Evolutionary conservation across 345 rosid species (phyloP).

Genomic region (Populus deltoides): DNA sequence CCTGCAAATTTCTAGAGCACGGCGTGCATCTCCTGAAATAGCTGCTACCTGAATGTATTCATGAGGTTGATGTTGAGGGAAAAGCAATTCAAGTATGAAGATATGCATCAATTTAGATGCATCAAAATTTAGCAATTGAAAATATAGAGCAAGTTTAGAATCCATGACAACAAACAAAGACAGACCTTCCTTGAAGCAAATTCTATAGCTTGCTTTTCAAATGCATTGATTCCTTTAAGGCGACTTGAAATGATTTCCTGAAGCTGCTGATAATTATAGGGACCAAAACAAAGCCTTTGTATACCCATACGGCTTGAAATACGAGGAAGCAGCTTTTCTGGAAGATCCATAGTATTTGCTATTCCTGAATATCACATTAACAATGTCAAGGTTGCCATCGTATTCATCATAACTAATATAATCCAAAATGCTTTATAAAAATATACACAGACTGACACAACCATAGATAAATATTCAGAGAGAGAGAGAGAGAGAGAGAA

Average conservation of each 20-base stretch:
- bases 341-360: constrained; percentile 99
- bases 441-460: neutral
- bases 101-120: neutral
- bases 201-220: constrained; percentile 90
- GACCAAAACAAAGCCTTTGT: constrained; percentile 94
- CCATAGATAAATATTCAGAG: neutral
- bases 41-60: constrained; percentile 68
- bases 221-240: constrained; percentile 70
- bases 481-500: neutral
- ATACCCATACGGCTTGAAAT: constrained; percentile 96
- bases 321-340: constrained; percentile 95
- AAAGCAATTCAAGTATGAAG: neutral
- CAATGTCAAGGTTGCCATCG: neutral
- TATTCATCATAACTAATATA: neutral
- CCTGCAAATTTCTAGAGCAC: constrained; percentile 94
- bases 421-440: neutral
- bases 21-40: constrained; percentile 95
- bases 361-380: constrained; percentile 49
- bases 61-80: constrained; percentile 1
- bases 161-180: neutral
- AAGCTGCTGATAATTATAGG: constrained; percentile 84
- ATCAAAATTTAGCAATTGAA: neutral
- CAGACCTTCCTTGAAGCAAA: constrained; percentile 89
- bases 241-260: constrained; percentile 91
- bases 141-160: neutral